Conservation (phyloP, 1,139 yeast genomes). For the Pichia sp. region DNA sequence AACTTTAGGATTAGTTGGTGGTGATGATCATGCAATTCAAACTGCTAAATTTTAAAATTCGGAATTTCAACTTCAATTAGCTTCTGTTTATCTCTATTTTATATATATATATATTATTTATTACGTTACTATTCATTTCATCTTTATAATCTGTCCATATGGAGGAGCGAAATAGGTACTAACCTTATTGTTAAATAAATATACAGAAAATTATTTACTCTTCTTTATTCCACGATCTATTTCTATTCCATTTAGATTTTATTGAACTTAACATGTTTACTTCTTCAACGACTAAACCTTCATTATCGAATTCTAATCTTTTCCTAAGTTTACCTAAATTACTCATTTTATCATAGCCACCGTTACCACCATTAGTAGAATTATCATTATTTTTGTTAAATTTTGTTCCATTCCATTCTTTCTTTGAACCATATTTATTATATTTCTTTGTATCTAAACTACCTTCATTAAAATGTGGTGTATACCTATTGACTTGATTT, state of each 20-base stretch:
- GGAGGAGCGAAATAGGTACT: too few species aligned
- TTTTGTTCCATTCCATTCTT: not conserved
- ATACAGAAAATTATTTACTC: not conserved
- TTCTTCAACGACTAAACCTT: constrained; percentile 19
- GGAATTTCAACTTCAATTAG: not conserved
- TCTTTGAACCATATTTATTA: not conserved
- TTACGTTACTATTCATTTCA: not conserved
- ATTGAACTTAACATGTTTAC: constrained; percentile 13
- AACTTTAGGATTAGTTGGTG: constrained; percentile 29
- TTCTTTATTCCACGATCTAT: constrained; percentile 5
- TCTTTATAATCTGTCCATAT: too few species aligned
- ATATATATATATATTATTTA: constrained; percentile 1
- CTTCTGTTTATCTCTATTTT: not conserved
- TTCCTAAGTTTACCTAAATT: constrained; percentile 22
- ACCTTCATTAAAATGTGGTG: constrained; percentile 9
- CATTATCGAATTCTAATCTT: constrained; percentile 19
- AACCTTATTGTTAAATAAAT: too few species aligned
- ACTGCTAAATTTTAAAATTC: constrained; percentile 18
- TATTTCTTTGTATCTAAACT: constrained; percentile 1
- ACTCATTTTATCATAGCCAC: constrained; percentile 14
- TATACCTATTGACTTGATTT: constrained; percentile 8
- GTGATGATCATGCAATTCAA: constrained; percentile 27
- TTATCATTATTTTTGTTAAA: not conserved
- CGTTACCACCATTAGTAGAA: constrained; percentile 1
- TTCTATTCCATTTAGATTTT: constrained; percentile 9